Conservation (phyloP, 2,329 filamentous ascomycete genomes). For the Lizonia empirigonia region DNA sequence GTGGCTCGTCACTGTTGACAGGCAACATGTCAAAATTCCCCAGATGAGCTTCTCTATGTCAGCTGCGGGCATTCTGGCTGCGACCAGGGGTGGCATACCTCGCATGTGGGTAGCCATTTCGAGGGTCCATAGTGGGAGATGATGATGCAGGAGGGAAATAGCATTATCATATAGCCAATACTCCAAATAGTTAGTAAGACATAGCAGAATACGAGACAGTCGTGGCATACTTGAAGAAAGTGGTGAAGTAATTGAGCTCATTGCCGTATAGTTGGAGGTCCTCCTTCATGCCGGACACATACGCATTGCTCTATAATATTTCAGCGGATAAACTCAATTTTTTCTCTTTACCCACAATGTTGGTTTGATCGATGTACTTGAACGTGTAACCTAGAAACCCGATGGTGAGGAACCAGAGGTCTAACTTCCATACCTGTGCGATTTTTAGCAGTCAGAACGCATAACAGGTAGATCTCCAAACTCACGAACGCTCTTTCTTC, state of each 20-base stretch:
- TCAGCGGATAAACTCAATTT: neutral
- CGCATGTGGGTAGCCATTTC: neutral
- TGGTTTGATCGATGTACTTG: conserved; percentile 25
- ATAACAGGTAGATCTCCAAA: neutral
- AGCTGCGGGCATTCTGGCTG: neutral
- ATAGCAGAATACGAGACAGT: conserved; percentile 21
- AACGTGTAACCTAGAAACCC: conserved; percentile 22
- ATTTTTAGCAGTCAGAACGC: neutral
- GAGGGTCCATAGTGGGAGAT: conserved; percentile 6
- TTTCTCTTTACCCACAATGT: conserved; percentile 8
- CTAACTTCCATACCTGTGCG: conserved; percentile 13
- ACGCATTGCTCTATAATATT: conserved; percentile 11
- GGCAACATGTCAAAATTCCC: conserved; percentile 1
- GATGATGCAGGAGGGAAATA: conserved; percentile 6
- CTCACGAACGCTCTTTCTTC: neutral
- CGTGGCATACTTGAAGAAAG: conserved; percentile 45
- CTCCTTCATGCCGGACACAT: conserved; percentile 20
- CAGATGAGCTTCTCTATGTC: neutral
- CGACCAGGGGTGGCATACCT: neutral
- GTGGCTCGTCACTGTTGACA: neutral
- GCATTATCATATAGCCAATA: conserved; percentile 5
- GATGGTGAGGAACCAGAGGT: conserved; percentile 15
- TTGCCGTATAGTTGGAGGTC: conserved; percentile 13
- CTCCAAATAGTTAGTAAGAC: neutral
- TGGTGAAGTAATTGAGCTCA: conserved; percentile 17